A percentile compares a stretch with the other conserved stretches of the same genome.
Conservation (phyloP, 352 stramenopile species). For the Phytophthora meadii region DNA sequence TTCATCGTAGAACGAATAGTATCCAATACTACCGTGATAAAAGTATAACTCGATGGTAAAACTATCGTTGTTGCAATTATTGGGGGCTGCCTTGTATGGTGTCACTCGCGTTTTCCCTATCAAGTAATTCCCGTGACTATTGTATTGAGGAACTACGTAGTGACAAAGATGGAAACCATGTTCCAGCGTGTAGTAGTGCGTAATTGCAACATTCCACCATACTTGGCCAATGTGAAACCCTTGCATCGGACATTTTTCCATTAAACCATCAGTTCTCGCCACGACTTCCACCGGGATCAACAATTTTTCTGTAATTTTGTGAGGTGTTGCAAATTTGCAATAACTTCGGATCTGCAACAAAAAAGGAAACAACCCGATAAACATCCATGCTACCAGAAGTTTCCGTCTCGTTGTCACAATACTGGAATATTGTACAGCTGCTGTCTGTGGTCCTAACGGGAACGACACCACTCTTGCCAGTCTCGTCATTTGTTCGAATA, state of each 20-base stretch:
- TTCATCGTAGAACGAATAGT: slow-evolving; percentile 15
- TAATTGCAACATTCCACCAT: slow-evolving; percentile 15
- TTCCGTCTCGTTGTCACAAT: slow-evolving; percentile 7
- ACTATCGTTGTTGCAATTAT: background rate
- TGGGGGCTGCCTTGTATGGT: background rate
- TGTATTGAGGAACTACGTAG: slow-evolving; percentile 13
- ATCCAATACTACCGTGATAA: slow-evolving; percentile 17
- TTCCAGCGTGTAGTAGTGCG: slow-evolving; percentile 5
- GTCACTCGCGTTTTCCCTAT: background rate
- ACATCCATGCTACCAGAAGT: slow-evolving; percentile 2
- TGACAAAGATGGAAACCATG: slow-evolving; percentile 1
- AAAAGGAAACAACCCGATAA: slow-evolving; percentile 11
- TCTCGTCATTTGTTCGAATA: background rate
- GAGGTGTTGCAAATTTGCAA: slow-evolving; percentile 14
- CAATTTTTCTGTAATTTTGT: slow-evolving; percentile 9
- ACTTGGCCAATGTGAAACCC: slow-evolving; percentile 11
- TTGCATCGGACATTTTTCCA: slow-evolving; percentile 8
- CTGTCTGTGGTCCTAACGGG: background rate
- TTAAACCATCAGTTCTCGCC: background rate
- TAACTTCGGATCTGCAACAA: slow-evolving; percentile 10
- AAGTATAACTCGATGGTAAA: slow-evolving; percentile 9
- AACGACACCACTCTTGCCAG: background rate
- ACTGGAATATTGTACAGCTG: background rate
- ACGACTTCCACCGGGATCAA: background rate
- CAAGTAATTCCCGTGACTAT: slow-evolving; percentile 7